Conservation (phyloP, 169 alveolate genomes). For the Hepatocystis sp. region DNA sequence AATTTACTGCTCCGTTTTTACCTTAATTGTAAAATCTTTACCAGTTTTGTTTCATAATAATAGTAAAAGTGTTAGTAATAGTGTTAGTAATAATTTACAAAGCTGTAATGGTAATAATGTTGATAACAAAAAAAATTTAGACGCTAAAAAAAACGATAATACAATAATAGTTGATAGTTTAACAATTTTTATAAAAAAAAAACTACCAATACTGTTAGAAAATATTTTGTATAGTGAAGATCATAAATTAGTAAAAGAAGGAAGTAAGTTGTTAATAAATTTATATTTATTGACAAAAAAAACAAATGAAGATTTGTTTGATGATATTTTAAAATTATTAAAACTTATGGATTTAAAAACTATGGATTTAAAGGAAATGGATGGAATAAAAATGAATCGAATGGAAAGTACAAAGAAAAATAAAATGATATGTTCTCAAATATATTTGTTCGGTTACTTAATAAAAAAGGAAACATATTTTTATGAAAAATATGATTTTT, state of each 20-base stretch:
- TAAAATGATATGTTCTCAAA: not conserved
- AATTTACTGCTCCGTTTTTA: slow-evolving; percentile 32
- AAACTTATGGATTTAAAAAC: not conserved
- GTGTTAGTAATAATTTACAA: too few species aligned
- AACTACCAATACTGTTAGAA: slow-evolving; percentile 18
- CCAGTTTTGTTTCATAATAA: slow-evolving; percentile 3
- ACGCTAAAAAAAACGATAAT: not conserved
- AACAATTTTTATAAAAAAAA: slow-evolving; percentile 6
- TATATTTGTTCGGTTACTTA: slow-evolving; percentile 34
- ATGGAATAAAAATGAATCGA: not conserved
- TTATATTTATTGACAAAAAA: slow-evolving; percentile 13
- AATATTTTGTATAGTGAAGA: slow-evolving; percentile 10
- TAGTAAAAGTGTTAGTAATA: too few species aligned
- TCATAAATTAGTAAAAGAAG: slow-evolving; percentile 8
- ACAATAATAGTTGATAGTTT: slow-evolving; percentile 4
- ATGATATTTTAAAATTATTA: not conserved
- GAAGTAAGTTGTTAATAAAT: slow-evolving; percentile 10
- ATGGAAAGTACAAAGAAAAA: too few species aligned
- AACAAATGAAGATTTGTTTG: slow-evolving; percentile 1
- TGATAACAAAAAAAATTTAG: too few species aligned
- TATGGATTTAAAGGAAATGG: not conserved
- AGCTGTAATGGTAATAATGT: too few species aligned
- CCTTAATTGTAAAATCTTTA: slow-evolving; percentile 6
- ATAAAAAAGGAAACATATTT: slow-evolving; percentile 39
- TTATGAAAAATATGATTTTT: slow-evolving; percentile 23